Base-by-base conservation (phyloP, 2,329 filamentous ascomycete species). In the Acarospora socialis region DNA sequence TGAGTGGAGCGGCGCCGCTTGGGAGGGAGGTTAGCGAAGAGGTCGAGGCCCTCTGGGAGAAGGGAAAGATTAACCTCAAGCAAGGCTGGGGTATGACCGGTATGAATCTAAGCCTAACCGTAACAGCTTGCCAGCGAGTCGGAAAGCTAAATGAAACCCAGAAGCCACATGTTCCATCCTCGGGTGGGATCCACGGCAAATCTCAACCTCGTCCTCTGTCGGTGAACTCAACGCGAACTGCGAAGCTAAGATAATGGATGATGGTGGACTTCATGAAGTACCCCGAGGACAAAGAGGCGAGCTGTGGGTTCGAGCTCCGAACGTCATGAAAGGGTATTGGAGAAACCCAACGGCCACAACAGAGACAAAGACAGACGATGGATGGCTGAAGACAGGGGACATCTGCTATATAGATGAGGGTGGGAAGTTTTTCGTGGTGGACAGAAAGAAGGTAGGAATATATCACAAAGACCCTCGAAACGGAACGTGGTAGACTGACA, bases 71-170 rank as follows among this genome's bases (percentile, higher is more conserved):
- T 15, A 66, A 66, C 42, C 48, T 75, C 17, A 68, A 65, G 48
- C 81, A 87, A 53, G 82, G 81, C 3, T 92, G 81, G 78, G 83
- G 83, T 4, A 87, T 92, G 82, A 90, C 82, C 1, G 82, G 90
- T 24, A 17, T 29, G 7, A n/a, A 12, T 33, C 13, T 24, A 17
- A 15, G 9, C 10, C 8, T 13, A 19, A 28, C 13, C 16, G 22
- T 16, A 23, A 32, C 23, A 16, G 2, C 17, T 23, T 13, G 12
- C 25, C 16, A 13, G 15, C 13, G 10, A 14, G 8, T 16, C 17
- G 21, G 14, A 16, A 24, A 30, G 15, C 30, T 7, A 29, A 30
- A 19, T 8, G 30, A 5, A 4, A 13, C 22, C 15, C 16, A 32
- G 62, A 60, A 44, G 56, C 61, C 3, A 90, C 81, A 0, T 87